Percentiles rank a stretch among this genome's conserved stretches.
Evolutionary conservation across 78 protist species (phyloP).

Genomic region (Capsaspora owczarzaki): DNA sequence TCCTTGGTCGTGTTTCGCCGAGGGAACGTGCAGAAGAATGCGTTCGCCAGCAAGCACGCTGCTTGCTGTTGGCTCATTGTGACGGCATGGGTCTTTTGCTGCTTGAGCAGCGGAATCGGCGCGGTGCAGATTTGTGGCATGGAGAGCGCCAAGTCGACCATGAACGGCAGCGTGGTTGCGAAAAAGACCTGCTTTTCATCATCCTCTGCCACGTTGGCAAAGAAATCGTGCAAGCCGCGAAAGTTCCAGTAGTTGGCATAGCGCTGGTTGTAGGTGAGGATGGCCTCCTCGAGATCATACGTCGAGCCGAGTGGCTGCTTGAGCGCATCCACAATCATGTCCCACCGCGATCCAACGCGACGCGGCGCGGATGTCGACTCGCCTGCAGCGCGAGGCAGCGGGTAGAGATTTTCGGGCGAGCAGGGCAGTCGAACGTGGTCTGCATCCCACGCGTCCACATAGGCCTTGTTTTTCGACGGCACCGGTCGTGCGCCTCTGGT

Average conservation of each 20-base stretch:
- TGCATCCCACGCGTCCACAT: too few relatives aligned
- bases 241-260: neutral
- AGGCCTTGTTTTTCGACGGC: too few relatives aligned
- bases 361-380: too few relatives aligned
- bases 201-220: neutral
- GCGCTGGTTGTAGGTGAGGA: neutral
- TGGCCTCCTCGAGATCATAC: neutral
- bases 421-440: too few relatives aligned
- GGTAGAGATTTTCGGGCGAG: too few relatives aligned
- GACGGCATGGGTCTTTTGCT: neutral
- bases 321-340: neutral
- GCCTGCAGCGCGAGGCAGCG: too few relatives aligned
- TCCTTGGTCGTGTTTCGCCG: neutral
- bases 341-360: too few relatives aligned
- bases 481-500: too few relatives aligned
- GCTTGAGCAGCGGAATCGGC: neutral
- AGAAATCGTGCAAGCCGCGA: neutral
- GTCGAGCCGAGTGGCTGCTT: neutral
- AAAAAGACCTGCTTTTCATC: neutral
- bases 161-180: neutral
- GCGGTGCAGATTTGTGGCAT: neutral
- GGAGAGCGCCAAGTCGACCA: neutral
- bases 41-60: slow-evolving; percentile 9
- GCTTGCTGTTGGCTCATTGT: neutral
- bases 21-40: slow-evolving; percentile 6